A percentile compares a stretch with the other conserved stretches of the same genome.
Conservation (phyloP, 2,329 filamentous ascomycete species). For the Monosporascus sp. region DNA sequence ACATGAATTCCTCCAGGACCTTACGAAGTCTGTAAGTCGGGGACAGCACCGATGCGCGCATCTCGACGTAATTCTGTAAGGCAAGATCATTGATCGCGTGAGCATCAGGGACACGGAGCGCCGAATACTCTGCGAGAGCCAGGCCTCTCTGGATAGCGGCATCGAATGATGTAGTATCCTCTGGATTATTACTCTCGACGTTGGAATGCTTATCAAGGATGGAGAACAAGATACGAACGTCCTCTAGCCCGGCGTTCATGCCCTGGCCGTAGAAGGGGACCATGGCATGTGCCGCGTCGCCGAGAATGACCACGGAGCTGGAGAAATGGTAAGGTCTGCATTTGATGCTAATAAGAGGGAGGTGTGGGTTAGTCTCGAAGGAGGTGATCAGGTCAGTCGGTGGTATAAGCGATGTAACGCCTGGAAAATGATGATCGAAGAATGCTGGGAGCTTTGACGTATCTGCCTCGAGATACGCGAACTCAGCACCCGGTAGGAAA, state of each 20-base stretch:
- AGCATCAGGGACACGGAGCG: slow-evolving; percentile 68
- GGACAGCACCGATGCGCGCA: slow-evolving; percentile 79
- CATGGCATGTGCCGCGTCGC: slow-evolving; percentile 95
- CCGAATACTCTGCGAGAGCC: slow-evolving; percentile 72
- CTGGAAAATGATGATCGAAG: slow-evolving; percentile 82
- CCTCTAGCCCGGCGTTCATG: slow-evolving; percentile 94
- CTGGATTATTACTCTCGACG: slow-evolving; percentile 38
- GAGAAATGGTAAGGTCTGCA: slow-evolving; percentile 81
- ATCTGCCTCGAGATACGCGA: slow-evolving; percentile 59
- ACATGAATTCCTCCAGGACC: slow-evolving; percentile 76
- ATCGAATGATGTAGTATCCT: slow-evolving; percentile 31
- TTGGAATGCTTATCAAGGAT: slow-evolving; percentile 64
- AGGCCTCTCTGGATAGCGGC: slow-evolving; percentile 56
- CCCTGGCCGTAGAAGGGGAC: slow-evolving; percentile 98
- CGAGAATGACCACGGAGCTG: slow-evolving; percentile 75
- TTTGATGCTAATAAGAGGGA: slow-evolving; percentile 90
- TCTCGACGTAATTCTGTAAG: slow-evolving; percentile 86
- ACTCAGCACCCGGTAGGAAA: slow-evolving; percentile 72
- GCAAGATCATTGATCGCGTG: slow-evolving; percentile 91
- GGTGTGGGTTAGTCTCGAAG: slow-evolving; percentile 77
- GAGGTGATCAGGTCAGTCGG: slow-evolving; percentile 63
- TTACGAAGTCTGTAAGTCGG: slow-evolving; percentile 77
- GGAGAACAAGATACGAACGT: slow-evolving; percentile 82
- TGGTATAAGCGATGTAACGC: slow-evolving; percentile 68
- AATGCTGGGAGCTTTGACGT: slow-evolving; percentile 59